Evolutionary conservation across 768 basidiomycete genomes (phyloP), one percentile per base, ranked within the genome.

Genomic region (Neoboletus brunneissimus): DNA sequence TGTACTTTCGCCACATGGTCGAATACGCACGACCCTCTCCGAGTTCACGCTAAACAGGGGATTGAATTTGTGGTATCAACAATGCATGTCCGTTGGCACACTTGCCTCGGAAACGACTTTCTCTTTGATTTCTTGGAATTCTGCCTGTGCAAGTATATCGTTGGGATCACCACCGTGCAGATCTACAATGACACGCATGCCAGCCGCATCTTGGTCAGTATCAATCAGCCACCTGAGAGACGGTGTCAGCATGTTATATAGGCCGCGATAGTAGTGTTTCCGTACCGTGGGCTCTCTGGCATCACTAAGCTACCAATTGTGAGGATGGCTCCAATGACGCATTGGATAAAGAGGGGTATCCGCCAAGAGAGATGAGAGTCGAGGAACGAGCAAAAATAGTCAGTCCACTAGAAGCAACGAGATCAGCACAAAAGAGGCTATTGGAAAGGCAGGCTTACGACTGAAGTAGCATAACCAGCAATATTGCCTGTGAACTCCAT

Each of bases 401-500:
- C 94, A 47, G 88, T 85, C 94, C 94, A 98, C 90, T 91, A 56
- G 32, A 51, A 45, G 34, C 5, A 22, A 53, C 5, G 29, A 25
- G 32, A 32, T 67, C 25, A 52, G 31, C 11, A 25, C 11, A 18
- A 29, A 45, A 54, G 3, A 38, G 9, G n/a, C 0, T 15, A 1
- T 18, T 37, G 6, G 15, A 50, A 42, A 50, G 18, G 29, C 11
- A 51, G 51, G 77, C 90, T 58, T 76, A 94, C 92, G 61, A 96
- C 92, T 18, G 90, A 94, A 48, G 83, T 81, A 11, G 92, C 88
- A 69, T 98, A 98, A 50, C 95, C 95, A 45, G 91, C 75, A 64
- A 97, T 86, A 67, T 96, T 96, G 59, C 88, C 88, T 3, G 94
- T 95, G 68, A 97, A 97, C 66, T 97, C 94, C 82, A 97, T 93